Evolutionary conservation across 768 basidiomycete genomes (phyloP), one percentile per base, ranked within the genome.

Genomic region (Hypholoma sublateritium): DNA sequence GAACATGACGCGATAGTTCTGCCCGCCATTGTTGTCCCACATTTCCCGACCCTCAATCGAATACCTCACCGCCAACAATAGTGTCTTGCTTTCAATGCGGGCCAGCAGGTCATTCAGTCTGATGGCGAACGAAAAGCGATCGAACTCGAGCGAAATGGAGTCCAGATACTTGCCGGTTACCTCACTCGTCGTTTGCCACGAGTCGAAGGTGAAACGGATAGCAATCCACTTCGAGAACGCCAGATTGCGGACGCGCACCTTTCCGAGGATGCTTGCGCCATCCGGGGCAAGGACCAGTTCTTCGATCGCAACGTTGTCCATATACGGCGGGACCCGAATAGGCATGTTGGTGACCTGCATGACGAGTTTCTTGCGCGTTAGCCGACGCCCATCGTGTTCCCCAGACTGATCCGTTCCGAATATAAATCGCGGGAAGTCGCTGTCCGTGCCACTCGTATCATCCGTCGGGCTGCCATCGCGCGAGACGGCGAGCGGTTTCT

Each of bases 161-260:
- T 77, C 74, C 17, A 74, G 71, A 69, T 91, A 88, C 49, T 82
- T 84, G 22, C 87, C 95, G 0, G 87, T 83, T 56, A 97, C 91
- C 71, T 98, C 96, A 70, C 88, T 91, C 57, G 93, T 95, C 46
- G 96, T 99, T 71, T 94, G 93, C 96, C 96, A 98, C 62, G 78
- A 80, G 69, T 98, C 96, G 63, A 95, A 82, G 1, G 96, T 98
- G 72, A 97, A 98, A 25, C 96, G 85, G 22, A 94, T 84, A 7
- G 86, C 89, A 51, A 98, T 80, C 78, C 84, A 83, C 74, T 98
- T 98, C 65, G 89, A 79, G 73, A 86, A 98, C 6, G 93, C 85
- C 49, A 98, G 68, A 69, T 98, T 98, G 64, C 86, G 81, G 56
- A 96, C 91, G 46, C 86, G 83, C 43, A 93, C 81, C 39, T 76